phyloP scores from a whole-genome alignment of 1,139 yeast species.

The Sugiyamaella neomexicana region DNA sequence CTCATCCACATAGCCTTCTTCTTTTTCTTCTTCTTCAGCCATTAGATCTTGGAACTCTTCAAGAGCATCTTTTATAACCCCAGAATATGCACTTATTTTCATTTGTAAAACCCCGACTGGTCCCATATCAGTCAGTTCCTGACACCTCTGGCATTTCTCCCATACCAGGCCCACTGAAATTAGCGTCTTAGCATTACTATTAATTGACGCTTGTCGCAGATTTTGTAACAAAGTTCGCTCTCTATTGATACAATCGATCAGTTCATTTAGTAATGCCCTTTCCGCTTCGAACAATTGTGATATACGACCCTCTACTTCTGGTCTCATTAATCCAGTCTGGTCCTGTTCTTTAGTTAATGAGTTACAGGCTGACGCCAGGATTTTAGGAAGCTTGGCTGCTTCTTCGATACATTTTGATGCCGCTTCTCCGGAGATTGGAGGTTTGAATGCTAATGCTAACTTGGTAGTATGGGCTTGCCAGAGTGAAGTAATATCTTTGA shows the following conservation, averaged over 20 bases:
- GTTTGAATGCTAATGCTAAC: conserved; percentile 71
- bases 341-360: conserved; percentile 11
- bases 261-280: conserved; percentile 18
- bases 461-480: conserved; percentile 79
- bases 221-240: conserved; percentile 18
- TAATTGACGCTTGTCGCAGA: conserved; percentile 10
- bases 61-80: conserved; percentile 13
- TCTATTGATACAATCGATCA: conserved; percentile 15
- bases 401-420: conserved; percentile 56
- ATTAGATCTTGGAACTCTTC: conserved; percentile 16
- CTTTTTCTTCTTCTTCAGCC: conserved; percentile 9
- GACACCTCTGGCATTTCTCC: conserved; percentile 14
- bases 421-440: conserved; percentile 53
- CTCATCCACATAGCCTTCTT: not conserved
- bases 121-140: conserved; percentile 11
- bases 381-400: conserved; percentile 29
- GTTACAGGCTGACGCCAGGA: conserved; percentile 7
- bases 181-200: conserved; percentile 16
- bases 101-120: conserved; percentile 12
- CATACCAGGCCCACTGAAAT: conserved; percentile 18
- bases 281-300: conserved; percentile 5
- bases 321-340: conserved; percentile 10
- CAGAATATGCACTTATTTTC: conserved; percentile 9
- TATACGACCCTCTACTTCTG: conserved; percentile 6
- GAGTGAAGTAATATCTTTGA: conserved; percentile 57